Percentiles rank a stretch among this genome's conserved stretches.
phyloP scores from a whole-genome alignment of 495 filamentous ascomycete species.

The Aspergillus taichungensis region DNA sequence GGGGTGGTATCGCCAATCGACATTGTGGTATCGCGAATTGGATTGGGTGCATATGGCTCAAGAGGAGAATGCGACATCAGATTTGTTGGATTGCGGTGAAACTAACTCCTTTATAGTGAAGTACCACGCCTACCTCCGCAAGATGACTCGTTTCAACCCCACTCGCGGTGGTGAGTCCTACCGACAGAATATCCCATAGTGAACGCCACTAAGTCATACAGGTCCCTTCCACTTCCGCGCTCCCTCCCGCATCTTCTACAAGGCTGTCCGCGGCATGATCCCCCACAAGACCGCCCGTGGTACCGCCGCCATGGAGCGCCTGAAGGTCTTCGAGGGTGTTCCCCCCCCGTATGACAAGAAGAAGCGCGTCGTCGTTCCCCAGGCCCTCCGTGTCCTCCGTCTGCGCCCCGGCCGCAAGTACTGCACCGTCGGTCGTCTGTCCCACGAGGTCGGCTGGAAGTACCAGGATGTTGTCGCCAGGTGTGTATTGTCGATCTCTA shows the following conservation, averaged over 20 bases:
- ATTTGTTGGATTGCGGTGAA: too few species aligned
- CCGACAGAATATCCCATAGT: conserved; percentile 18
- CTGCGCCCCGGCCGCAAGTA: conserved; percentile 98
- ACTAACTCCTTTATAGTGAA: conserved; percentile 60
- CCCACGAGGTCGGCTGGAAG: conserved; percentile 99
- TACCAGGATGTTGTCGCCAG: conserved; percentile 97
- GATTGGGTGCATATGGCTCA: too few species aligned
- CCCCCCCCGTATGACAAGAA: conserved; percentile 98
- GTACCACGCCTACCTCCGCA: conserved; percentile 99
- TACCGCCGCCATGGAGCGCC: conserved; percentile 89
- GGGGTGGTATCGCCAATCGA: background rate
- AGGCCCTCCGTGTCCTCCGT: conserved; percentile 88
- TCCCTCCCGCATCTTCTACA: conserved; percentile 98
- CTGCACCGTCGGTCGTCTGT: conserved; percentile 95
- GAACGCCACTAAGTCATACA: conserved; percentile 27
- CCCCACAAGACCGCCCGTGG: conserved; percentile 99
- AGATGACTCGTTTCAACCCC: conserved; percentile 99
- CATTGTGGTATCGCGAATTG: background rate
- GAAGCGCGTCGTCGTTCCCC: conserved; percentile 98
- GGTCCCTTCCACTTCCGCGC: conserved; percentile 99
- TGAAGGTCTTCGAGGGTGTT: conserved; percentile 99
- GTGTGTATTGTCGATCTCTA: conserved; percentile 46
- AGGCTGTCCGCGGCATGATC: conserved; percentile 99
- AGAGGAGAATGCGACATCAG: too few species aligned
- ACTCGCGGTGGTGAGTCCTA: conserved; percentile 77